Percentiles rank a stretch among this genome's conserved stretches.
Evolutionary conservation across 2,329 filamentous ascomycete genomes (phyloP).

Genomic region (Botrytis medusae): DNA sequence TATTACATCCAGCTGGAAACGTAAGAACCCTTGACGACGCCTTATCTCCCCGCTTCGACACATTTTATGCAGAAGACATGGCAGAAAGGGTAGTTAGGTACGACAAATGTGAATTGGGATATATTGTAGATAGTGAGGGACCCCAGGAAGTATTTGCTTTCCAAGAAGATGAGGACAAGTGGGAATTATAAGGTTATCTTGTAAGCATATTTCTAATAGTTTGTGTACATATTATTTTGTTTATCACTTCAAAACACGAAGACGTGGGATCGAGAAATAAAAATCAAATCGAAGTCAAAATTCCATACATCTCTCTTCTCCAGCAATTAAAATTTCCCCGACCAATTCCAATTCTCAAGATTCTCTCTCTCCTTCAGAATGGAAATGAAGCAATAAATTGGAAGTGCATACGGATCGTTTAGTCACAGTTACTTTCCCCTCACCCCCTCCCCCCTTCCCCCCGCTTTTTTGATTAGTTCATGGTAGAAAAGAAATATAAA

Average conservation of each 20-base stretch:
- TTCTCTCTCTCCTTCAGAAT: neutral
- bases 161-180: neutral
- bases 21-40: conserved; percentile 55
- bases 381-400: neutral
- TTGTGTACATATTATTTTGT: neutral
- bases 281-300: neutral
- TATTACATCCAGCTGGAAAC: conserved; percentile 52
- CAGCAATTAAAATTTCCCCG: neutral
- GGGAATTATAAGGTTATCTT: conserved; percentile 5
- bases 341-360: neutral
- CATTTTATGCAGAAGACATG: conserved; percentile 50
- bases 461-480: neutral
- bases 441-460: no score
- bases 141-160: conserved; percentile 24
- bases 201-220: neutral
- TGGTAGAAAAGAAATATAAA: neutral
- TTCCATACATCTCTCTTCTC: neutral
- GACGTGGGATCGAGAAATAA: neutral
- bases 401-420: neutral
- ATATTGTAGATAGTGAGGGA: conserved; percentile 56
- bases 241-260: neutral
- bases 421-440: neutral
- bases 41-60: conserved; percentile 48
- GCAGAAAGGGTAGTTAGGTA: conserved; percentile 51
- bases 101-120: conserved; percentile 54